These are phyloP conservation scores for Debaryomyces subglobosus DNA, from an alignment of 1,139 yeast species.

Conservation along the genomic window DNA sequence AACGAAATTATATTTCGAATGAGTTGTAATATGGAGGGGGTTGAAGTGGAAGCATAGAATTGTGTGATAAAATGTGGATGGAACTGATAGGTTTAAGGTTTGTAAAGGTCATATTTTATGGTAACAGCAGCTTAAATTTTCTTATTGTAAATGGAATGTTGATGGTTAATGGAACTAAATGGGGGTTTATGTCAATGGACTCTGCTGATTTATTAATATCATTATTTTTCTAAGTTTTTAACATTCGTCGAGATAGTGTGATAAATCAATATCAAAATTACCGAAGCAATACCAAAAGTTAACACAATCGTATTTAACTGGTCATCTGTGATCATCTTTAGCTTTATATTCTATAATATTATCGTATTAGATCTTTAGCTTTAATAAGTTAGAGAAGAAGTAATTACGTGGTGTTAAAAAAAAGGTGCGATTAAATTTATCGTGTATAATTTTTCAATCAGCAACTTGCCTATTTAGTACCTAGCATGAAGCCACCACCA, in stretches of 20 bases:
- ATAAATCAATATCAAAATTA: conserved; percentile 70
- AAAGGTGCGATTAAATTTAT: conserved; percentile 7
- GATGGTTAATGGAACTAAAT: background rate
- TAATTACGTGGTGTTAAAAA: conserved; percentile 5
- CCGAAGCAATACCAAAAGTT: conserved; percentile 73
- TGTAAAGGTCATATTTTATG: background rate
- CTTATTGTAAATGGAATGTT: background rate
- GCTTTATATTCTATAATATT: background rate
- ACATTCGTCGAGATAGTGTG: conserved; percentile 58
- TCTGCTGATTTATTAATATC: background rate
- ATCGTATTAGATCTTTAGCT: background rate
- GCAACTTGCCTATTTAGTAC: background rate
- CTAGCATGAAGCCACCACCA: conserved; percentile 26
- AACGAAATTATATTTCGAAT: background rate
- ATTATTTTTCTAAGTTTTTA: conserved; percentile 17
- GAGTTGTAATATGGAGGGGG: background rate
- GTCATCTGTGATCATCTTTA: conserved; percentile 73
- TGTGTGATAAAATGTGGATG: background rate
- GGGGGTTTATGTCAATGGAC: background rate
- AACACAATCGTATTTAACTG: conserved; percentile 77
- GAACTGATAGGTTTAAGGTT: background rate
- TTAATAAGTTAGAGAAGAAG: background rate
- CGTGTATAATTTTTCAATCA: background rate
- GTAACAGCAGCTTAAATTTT: background rate
- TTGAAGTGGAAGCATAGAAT: background rate